Conservation (phyloP, 2,329 filamentous ascomycete genomes). For the Dactylonectria estremocensis region DNA sequence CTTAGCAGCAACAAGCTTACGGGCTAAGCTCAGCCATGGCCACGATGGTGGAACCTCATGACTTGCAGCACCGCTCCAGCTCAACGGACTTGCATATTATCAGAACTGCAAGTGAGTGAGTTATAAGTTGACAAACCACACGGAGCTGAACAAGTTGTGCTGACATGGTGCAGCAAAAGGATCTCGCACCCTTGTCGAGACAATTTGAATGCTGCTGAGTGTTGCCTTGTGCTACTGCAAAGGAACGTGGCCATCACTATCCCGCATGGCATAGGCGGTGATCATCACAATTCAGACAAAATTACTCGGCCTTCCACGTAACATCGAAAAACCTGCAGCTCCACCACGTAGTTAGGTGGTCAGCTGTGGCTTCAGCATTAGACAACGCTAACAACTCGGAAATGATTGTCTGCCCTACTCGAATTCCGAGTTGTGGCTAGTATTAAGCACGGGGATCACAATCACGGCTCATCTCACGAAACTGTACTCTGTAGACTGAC, state of each 20-base stretch:
- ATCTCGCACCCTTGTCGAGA: conserved; percentile 12
- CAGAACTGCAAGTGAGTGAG: neutral
- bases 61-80: neutral
- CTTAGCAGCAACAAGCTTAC: conserved; percentile 18
- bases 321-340: conserved; percentile 9
- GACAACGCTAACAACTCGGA: conserved; percentile 9
- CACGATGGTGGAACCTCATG: conserved; percentile 14
- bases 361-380: neutral
- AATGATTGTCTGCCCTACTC: neutral
- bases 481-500: neutral
- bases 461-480: neutral
- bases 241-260: conserved; percentile 10
- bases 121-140: conserved; percentile 2
- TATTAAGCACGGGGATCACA: neutral
- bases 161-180: conserved; percentile 7
- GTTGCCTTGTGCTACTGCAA: conserved; percentile 15
- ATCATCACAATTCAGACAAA: neutral
- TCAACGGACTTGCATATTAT: conserved; percentile 15
- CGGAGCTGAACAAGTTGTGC: neutral
- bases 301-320: conserved; percentile 3
- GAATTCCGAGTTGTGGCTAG: neutral
- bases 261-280: conserved; percentile 11
- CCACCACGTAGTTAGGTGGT: neutral
- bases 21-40: conserved; percentile 12
- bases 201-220: conserved; percentile 12